These are phyloP conservation scores for Colletotrichum sp. DNA, from an alignment of 2,329 filamentous ascomycete genomes.

Conservation along the genomic window DNA sequence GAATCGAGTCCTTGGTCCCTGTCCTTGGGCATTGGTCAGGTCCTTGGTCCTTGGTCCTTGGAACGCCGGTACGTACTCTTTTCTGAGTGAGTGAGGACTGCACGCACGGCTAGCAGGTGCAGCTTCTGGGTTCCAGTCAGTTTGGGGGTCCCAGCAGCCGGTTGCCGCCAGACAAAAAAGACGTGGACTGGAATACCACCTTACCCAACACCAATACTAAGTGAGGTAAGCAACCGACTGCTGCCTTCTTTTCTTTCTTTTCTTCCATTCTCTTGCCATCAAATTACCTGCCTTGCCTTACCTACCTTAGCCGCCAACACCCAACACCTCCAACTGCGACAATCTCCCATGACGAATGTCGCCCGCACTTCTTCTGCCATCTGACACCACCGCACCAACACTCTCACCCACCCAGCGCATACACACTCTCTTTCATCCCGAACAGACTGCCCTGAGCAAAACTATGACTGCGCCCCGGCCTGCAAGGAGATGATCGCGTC, in stretches of 20 bases:
- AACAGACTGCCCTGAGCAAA: not conserved
- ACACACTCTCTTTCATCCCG: not conserved
- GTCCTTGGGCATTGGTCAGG: not conserved
- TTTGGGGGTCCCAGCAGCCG: not conserved
- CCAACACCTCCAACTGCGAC: not conserved
- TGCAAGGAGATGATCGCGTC: constrained; percentile 21
- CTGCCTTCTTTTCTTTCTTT: not conserved
- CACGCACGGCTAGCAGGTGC: not conserved
- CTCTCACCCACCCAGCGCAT: not conserved
- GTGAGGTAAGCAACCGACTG: not conserved
- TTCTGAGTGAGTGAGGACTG: not conserved
- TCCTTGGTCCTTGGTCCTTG: not conserved
- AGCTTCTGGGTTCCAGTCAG: not conserved
- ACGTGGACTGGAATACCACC: not conserved
- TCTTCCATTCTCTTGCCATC: not conserved
- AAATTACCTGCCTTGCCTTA: not conserved
- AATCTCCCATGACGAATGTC: not conserved
- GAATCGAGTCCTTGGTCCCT: not conserved
- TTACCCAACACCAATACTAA: not conserved
- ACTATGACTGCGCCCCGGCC: constrained; percentile 12
- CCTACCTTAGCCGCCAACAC: not conserved
- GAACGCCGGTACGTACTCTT: not conserved
- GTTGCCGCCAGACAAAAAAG: not conserved
- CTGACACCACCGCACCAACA: not conserved
- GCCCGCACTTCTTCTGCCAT: not conserved